Percentiles rank a stretch among this genome's conserved stretches.
These are phyloP conservation scores for Ramaria sp. DNA, from an alignment of 768 basidiomycete species.

Conservation along the genomic window DNA sequence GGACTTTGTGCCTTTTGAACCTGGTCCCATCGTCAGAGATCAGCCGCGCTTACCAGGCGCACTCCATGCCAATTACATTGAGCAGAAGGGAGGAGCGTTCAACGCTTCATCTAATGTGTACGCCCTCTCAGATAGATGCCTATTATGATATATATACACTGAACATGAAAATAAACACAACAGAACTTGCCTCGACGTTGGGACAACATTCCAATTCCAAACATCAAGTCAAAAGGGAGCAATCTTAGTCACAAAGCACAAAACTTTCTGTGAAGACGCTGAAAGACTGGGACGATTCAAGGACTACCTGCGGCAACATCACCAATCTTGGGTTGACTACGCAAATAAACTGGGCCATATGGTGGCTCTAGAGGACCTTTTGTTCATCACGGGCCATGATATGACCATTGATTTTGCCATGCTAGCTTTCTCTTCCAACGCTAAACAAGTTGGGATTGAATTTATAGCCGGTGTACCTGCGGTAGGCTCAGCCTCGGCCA, in stretches of 20 bases:
- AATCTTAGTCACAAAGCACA: neutral
- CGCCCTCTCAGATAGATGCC: neutral
- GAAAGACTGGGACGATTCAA: neutral
- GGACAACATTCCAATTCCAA: neutral
- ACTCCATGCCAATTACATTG: neutral
- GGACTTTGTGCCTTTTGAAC: neutral
- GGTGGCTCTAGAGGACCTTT: neutral
- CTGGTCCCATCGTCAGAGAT: neutral
- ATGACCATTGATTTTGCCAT: neutral
- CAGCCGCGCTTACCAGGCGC: neutral
- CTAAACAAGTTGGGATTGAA: neutral
- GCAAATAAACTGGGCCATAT: neutral
- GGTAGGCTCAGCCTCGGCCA: neutral
- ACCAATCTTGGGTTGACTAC: neutral
- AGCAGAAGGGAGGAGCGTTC: neutral
- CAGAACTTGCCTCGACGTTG: neutral
- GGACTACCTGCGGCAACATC: neutral
- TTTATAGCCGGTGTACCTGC: neutral
- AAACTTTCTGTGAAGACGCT: neutral
- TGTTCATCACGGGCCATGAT: neutral
- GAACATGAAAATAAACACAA: neutral
- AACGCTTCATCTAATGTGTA: neutral
- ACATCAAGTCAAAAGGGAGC: neutral
- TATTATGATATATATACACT: too few species aligned
- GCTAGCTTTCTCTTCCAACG: neutral